Percentiles rank a stretch among this genome's conserved stretches.
phyloP scores from a whole-genome alignment of 2,329 filamentous ascomycete genomes.

The Trichoderma guizhouense region DNA sequence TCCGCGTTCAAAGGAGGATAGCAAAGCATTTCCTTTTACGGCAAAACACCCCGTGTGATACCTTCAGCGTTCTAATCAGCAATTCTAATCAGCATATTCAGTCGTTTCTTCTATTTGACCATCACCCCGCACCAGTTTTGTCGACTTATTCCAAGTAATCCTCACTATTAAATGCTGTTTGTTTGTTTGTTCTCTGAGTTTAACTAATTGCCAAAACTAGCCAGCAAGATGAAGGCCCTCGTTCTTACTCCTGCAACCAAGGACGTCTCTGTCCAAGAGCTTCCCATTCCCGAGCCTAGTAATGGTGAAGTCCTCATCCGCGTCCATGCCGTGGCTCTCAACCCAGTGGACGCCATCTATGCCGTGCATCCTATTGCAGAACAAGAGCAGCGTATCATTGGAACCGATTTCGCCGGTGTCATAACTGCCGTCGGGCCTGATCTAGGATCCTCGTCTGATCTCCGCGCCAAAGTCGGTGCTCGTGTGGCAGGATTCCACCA shows the following conservation, averaged over 20 bases:
- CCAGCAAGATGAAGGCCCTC: slow-evolving; percentile 27
- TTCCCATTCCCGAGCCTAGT: slow-evolving; percentile 20
- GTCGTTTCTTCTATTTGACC: background rate
- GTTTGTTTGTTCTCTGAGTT: background rate
- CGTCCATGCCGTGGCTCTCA: slow-evolving; percentile 28
- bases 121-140: background rate
- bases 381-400: slow-evolving; percentile 31
- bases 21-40: slow-evolving; percentile 1
- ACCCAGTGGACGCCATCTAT: slow-evolving; percentile 34
- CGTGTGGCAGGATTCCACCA: slow-evolving; percentile 42
- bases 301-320: slow-evolving; percentile 24
- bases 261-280: slow-evolving; percentile 18
- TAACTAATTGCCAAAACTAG: background rate
- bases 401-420: slow-evolving; percentile 41
- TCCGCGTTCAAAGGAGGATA: background rate
- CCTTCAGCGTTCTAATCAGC: background rate
- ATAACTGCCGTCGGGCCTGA: slow-evolving; percentile 26
- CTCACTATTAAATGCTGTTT: background rate
- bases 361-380: slow-evolving; percentile 33
- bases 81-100: background rate
- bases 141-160: background rate
- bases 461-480: slow-evolving; percentile 26
- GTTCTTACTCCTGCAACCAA: slow-evolving; percentile 16
- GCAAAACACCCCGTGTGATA: background rate
- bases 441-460: slow-evolving; percentile 17